Conservation (phyloP, 805 yeast species). For the Torulaspora microellipsoides region DNA sequence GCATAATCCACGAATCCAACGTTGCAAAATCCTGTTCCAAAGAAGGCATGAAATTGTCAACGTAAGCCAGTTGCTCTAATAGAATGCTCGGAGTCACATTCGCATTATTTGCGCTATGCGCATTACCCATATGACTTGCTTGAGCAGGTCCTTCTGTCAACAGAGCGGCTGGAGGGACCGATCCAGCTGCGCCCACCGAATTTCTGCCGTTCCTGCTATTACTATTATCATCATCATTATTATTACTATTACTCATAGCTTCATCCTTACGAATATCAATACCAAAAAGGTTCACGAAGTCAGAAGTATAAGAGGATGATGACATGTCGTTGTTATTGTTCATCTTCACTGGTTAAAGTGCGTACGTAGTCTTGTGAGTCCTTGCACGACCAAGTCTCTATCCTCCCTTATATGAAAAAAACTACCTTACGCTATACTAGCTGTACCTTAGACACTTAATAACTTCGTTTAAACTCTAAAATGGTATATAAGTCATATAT, state of each 20-base stretch:
- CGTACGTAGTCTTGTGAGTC: too few species aligned
- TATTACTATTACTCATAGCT: neutral
- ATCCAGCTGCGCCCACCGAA: conserved; percentile 2
- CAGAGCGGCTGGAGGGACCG: conserved; percentile 11
- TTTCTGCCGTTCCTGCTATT: neutral
- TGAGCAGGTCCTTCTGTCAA: conserved; percentile 4
- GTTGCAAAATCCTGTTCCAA: conserved; percentile 40
- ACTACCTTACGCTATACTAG: too few species aligned
- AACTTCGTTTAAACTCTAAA: too few species aligned
- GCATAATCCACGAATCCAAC: conserved; percentile 24
- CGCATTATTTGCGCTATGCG: neutral
- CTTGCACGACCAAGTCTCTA: too few species aligned
- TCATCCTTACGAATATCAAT: conserved; percentile 5
- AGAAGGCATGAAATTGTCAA: conserved; percentile 68
- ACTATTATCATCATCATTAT: conserved; percentile 5
- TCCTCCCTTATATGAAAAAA: too few species aligned
- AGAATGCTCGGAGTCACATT: conserved; percentile 41
- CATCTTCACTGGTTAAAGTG: conserved; percentile 3
- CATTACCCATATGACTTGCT: conserved; percentile 1
- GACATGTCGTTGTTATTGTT: conserved; percentile 6
- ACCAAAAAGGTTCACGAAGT: conserved; percentile 24
- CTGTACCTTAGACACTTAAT: too few species aligned
- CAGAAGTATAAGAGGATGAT: conserved; percentile 12
- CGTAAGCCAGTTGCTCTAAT: conserved; percentile 73
- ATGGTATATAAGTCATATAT: too few species aligned